phyloP scores from a whole-genome alignment of 1,139 yeast genomes.

The Zhuliangozyma blackwelliae region DNA sequence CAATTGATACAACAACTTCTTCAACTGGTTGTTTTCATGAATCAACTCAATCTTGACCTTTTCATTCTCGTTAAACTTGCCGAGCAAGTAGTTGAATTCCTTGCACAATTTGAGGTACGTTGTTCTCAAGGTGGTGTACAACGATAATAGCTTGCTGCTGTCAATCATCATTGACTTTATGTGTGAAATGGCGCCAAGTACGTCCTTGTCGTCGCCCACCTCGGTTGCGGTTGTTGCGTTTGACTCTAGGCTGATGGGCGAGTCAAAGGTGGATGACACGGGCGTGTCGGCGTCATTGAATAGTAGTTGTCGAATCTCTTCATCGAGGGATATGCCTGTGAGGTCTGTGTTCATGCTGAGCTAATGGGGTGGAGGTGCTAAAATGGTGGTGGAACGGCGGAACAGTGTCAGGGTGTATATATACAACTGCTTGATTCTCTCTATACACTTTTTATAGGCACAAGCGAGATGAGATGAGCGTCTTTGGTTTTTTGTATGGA shows the following conservation, averaged over 20 bases:
- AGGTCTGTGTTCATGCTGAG: no score
- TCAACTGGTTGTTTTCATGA: conserved; percentile 32
- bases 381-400: no score
- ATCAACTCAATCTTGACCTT: conserved; percentile 29
- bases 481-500: no score
- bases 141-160: conserved; percentile 25
- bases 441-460: no score
- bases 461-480: no score
- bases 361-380: no score
- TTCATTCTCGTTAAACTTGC: conserved; percentile 35
- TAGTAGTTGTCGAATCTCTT: background rate
- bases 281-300: background rate
- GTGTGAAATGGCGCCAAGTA: conserved; percentile 19
- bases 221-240: no score
- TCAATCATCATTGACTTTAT: conserved; percentile 28
- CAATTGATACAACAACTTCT: conserved; percentile 23
- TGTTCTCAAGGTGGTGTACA: conserved; percentile 29
- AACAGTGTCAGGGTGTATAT: no score
- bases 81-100: conserved; percentile 31
- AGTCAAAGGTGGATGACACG: background rate
- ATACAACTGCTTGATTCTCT: no score
- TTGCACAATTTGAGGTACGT: conserved; percentile 35
- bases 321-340: background rate
- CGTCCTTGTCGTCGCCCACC: conserved; percentile 3
- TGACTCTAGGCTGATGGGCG: background rate